A percentile compares a stretch with the other conserved stretches of the same genome.
Conservation (phyloP, 768 basidiomycete genomes). For the Leccinum fibrillosum region DNA sequence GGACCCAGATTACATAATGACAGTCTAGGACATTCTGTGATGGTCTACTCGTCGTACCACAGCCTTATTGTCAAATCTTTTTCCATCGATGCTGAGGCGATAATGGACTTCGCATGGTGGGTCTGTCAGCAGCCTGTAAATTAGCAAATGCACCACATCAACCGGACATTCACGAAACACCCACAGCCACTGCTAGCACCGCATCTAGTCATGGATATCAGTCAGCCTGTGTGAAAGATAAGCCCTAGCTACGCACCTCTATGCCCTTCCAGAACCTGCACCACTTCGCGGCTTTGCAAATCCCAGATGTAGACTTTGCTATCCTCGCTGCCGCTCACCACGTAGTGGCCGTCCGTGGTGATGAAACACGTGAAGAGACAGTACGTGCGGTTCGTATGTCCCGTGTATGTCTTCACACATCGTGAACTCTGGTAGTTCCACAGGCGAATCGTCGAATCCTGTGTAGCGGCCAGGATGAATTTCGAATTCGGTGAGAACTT, state of each 20-base stretch:
- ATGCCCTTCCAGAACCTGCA: slow-evolving; percentile 77
- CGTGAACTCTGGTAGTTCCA: slow-evolving; percentile 93
- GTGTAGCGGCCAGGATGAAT: slow-evolving; percentile 86
- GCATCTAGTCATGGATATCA: slow-evolving; percentile 36
- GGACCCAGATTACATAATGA: slow-evolving; percentile 12
- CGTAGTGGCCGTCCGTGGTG: slow-evolving; percentile 55
- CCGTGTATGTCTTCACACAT: slow-evolving; percentile 89
- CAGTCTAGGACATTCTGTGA: background rate
- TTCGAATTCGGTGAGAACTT: slow-evolving; percentile 90
- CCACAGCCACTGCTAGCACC: slow-evolving; percentile 76
- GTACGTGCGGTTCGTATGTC: slow-evolving; percentile 83
- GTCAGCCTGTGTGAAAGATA: background rate
- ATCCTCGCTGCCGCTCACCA: slow-evolving; percentile 91
- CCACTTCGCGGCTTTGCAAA: slow-evolving; percentile 72
- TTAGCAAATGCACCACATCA: background rate
- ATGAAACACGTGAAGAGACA: slow-evolving; percentile 72
- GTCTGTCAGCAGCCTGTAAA: slow-evolving; percentile 41
- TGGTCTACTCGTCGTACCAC: slow-evolving; percentile 55
- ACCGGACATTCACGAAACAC: slow-evolving; percentile 16
- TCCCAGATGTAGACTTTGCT: slow-evolving; percentile 88
- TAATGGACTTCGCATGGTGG: slow-evolving; percentile 69
- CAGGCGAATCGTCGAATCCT: slow-evolving; percentile 90
- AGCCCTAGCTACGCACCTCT: slow-evolving; percentile 48
- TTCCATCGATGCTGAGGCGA: slow-evolving; percentile 89
- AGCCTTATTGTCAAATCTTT: slow-evolving; percentile 82